Conservation (phyloP, 768 basidiomycete genomes). For the Rhodosporidiobolus sp. region DNA sequence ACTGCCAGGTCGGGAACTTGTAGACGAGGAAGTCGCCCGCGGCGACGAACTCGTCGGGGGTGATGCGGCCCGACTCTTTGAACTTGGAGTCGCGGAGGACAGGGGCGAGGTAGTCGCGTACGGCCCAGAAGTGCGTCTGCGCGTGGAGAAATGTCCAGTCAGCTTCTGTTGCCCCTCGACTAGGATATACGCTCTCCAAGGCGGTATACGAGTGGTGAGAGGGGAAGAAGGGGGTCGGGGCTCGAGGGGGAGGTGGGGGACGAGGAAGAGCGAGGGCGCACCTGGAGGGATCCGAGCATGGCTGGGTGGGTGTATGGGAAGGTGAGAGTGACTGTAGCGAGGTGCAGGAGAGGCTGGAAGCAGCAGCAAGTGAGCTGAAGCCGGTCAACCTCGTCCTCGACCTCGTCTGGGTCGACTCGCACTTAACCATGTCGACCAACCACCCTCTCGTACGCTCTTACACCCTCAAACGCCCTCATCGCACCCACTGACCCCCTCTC, state of each 20-base stretch:
- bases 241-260: not conserved
- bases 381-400: not conserved
- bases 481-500: too few relatives aligned
- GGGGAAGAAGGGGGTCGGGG: too few relatives aligned
- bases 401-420: too few relatives aligned
- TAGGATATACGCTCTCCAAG: not conserved
- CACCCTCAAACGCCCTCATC: not conserved
- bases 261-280: conserved; percentile 23
- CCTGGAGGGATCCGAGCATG: conserved; percentile 48
- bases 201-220: too few relatives aligned
- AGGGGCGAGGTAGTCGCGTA: conserved; percentile 81
- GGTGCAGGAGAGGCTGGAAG: not conserved
- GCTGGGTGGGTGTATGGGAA: not conserved
- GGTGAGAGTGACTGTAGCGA: not conserved
- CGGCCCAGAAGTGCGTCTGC: conserved; percentile 87
- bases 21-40: conserved; percentile 96
- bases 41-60: conserved; percentile 92
- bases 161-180: not conserved
- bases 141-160: not conserved
- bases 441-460: conserved; percentile 21
- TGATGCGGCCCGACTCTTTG: conserved; percentile 83
- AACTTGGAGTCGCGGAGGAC: conserved; percentile 96
- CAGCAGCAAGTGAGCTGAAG: not conserved
- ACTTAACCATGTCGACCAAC: conserved; percentile 7
- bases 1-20: conserved; percentile 98